Evolutionary conservation across 768 basidiomycete genomes (phyloP), one percentile per base, ranked within the genome.

Genomic region (Rhizopogon vulgaris): DNA sequence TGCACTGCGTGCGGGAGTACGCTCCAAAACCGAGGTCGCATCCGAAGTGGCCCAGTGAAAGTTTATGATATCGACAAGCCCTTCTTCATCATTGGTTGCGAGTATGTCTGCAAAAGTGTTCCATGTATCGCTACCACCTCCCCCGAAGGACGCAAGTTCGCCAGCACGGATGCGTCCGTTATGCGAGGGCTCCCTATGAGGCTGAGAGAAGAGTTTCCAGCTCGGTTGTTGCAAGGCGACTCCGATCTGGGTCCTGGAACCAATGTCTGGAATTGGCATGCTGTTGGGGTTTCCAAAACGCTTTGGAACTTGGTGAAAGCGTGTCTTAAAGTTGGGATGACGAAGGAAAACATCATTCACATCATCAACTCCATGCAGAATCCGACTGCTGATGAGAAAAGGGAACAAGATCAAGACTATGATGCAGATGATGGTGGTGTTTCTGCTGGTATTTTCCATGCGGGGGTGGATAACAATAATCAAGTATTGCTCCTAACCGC

Each of bases 61-160:
- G 77, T 90, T 4, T 87, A 89, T 63, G 88, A 91, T 58, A 78
- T 91, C 45, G 82, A 84, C 56, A 81, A 80, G 54, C 85, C 87
- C 3, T 91, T 90, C 69, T 90, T 85, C 62, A 77, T 91, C 64
- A 87, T 91, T 34, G 89, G 85, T n/a, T 88, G 87, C 62, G 84
- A 87, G 63, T 91, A 91, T 54, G 73, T 75, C 4, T 91, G 89
- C 62, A 75, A 74, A 46, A 81, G 75, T 27, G 38, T 67, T 1
- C 39, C 68, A 18, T 89, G 86, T 61, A 54, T 71, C 25, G 62
- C 73, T 27, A 63, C 71, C 30, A 61, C 71, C 25, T 62, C 70
- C 7, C 52, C 73, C 3, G 83, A 85, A 30, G 83, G 83, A 3
- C 78, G 86, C 28, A 80, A 73, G 56, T 89, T 81, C 57, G 82